Conservation (phyloP, 2,329 filamentous ascomycete genomes). For the Malbranchea zuffiana region DNA sequence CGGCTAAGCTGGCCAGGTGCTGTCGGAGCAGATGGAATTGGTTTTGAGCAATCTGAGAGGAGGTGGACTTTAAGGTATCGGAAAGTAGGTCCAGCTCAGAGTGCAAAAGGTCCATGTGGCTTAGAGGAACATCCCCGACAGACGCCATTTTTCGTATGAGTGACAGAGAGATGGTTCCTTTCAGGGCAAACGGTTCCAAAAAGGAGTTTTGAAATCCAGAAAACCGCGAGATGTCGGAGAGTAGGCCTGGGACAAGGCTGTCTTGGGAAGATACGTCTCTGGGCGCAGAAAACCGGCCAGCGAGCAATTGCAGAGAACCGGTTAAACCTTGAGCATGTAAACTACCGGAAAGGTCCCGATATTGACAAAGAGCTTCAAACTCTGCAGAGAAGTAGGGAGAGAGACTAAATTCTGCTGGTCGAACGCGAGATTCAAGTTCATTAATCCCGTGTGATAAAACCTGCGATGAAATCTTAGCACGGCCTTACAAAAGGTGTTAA, state of each 20-base stretch:
- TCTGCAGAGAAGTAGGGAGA: slow-evolving; percentile 36
- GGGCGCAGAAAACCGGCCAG: slow-evolving; percentile 28
- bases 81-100: slow-evolving; percentile 53
- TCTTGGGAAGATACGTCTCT: slow-evolving; percentile 25
- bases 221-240: slow-evolving; percentile 29
- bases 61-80: slow-evolving; percentile 43
- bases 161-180: slow-evolving; percentile 39
- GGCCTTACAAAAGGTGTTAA: background rate
- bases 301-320: slow-evolving; percentile 28
- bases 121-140: slow-evolving; percentile 45
- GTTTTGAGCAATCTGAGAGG: slow-evolving; percentile 41
- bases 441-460: slow-evolving; percentile 30
- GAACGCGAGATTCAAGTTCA: slow-evolving; percentile 25
- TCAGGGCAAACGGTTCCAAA: slow-evolving; percentile 36
- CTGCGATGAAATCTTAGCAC: slow-evolving; percentile 16
- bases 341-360: slow-evolving; percentile 28
- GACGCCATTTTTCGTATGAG: slow-evolving; percentile 47
- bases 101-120: slow-evolving; percentile 53
- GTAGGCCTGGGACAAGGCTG: slow-evolving; percentile 25
- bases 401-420: slow-evolving; percentile 21
- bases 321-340: slow-evolving; percentile 16
- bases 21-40: slow-evolving; percentile 41
- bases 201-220: slow-evolving; percentile 23
- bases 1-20: slow-evolving; percentile 33
- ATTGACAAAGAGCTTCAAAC: slow-evolving; percentile 40